These are phyloP conservation scores for Trichoderma cornu-damae DNA, from an alignment of 2,329 filamentous ascomycete species.

Conservation along the genomic window DNA sequence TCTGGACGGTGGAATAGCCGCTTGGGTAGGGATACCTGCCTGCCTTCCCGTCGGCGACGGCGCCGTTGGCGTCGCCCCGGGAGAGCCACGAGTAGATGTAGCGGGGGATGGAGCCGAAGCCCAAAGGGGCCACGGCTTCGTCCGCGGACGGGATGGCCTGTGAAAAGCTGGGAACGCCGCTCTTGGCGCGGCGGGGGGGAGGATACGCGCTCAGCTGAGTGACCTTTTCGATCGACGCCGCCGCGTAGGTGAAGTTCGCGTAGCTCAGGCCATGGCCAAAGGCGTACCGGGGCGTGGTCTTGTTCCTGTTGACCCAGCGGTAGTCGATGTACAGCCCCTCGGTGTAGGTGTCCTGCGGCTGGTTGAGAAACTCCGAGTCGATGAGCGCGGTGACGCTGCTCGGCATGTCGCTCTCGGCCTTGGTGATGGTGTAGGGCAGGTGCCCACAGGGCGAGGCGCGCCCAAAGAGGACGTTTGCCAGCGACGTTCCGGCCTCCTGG, in stretches of 20 bases:
- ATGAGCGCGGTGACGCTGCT: constrained; percentile 41
- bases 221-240: constrained; percentile 44
- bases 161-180: constrained; percentile 44
- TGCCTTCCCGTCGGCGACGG: constrained; percentile 33
- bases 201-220: constrained; percentile 40
- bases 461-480: constrained; percentile 76
- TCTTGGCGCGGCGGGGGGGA: constrained; percentile 31
- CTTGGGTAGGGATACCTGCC: constrained; percentile 57
- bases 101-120: constrained; percentile 56
- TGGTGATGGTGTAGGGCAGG: constrained; percentile 82
- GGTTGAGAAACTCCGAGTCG: constrained; percentile 50
- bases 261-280: constrained; percentile 86
- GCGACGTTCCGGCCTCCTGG: constrained; percentile 77
- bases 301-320: constrained; percentile 74
- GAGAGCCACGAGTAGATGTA: constrained; percentile 67
- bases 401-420: constrained; percentile 65
- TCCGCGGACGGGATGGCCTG: constrained; percentile 47
- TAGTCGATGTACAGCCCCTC: constrained; percentile 89
- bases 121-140: constrained; percentile 54
- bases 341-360: constrained; percentile 76
- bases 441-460: constrained; percentile 71
- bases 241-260: constrained; percentile 61
- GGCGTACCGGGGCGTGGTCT: constrained; percentile 70
- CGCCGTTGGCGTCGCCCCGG: constrained; percentile 36
- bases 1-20: constrained; percentile 54